These are phyloP conservation scores for Arabis alpina DNA, from an alignment of 345 rosid genomes.

Conservation along the genomic window DNA sequence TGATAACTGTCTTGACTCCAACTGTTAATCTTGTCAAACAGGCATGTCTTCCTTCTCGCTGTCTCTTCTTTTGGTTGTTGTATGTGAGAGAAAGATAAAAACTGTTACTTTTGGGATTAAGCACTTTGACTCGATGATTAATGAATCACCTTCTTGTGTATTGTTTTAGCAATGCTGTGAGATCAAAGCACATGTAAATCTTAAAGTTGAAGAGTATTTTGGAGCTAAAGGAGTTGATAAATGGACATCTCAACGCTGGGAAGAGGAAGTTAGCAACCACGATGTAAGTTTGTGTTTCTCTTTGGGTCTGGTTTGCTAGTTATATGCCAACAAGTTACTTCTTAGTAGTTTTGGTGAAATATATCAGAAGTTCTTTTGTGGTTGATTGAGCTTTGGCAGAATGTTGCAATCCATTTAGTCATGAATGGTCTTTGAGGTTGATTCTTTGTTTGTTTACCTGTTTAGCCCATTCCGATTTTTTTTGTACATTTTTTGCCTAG, in stretches of 20 bases:
- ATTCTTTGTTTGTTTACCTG: constrained; percentile 4
- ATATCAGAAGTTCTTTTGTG: neutral
- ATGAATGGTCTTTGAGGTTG: constrained; percentile 7
- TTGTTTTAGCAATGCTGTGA: constrained; percentile 72
- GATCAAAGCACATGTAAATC: constrained; percentile 47
- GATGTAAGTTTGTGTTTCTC: constrained; percentile 57
- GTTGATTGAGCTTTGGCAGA: neutral
- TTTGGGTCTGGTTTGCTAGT: neutral
- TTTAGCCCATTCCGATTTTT: neutral
- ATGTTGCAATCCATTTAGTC: neutral
- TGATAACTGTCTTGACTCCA: constrained; percentile 77
- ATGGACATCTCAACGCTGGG: constrained; percentile 67
- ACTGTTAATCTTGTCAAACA: constrained; percentile 79
- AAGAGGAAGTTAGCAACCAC: constrained; percentile 61
- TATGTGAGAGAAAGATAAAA: neutral
- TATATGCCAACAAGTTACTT: constrained; percentile 8
- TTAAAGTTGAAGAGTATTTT: constrained; percentile 67
- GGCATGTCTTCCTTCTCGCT: constrained; percentile 44
- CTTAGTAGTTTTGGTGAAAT: neutral
- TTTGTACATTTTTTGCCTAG: constrained; percentile 13
- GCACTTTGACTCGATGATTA: neutral
- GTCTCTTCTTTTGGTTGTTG: constrained; percentile 1
- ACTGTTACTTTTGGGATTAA: neutral
- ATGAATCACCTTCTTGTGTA: neutral
- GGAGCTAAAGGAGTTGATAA: constrained; percentile 81